Percentiles rank a stretch among this genome's conserved stretches.
Evolutionary conservation across 2,329 filamentous ascomycete genomes (phyloP).

Genomic region (Penicillium frequentans): DNA sequence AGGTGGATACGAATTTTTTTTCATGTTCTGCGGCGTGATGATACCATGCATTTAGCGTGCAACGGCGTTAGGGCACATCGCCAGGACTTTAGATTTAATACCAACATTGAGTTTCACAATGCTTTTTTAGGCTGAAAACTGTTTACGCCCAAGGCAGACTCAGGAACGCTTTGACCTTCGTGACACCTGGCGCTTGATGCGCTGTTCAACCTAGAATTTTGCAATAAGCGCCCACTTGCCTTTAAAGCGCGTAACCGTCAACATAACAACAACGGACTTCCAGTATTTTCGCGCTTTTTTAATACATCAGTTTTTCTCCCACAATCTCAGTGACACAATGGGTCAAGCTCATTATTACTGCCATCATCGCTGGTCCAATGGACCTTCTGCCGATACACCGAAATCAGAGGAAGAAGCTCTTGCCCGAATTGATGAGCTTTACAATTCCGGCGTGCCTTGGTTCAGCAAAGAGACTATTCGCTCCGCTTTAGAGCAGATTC

Average conservation of each 20-base stretch:
- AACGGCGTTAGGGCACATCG: constrained; percentile 11
- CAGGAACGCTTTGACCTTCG: background rate
- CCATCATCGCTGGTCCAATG: constrained; percentile 4
- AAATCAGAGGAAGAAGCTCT: constrained; percentile 14
- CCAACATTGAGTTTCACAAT: background rate
- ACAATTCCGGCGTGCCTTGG: constrained; percentile 20
- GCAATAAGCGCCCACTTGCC: background rate
- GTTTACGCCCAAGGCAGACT: background rate
- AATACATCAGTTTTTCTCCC: background rate
- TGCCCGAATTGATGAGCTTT: constrained; percentile 18
- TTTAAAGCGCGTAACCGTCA: background rate
- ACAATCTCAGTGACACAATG: background rate
- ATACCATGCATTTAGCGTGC: constrained; percentile 24
- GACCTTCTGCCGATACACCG: background rate
- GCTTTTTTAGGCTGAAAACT: background rate
- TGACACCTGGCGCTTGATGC: background rate
- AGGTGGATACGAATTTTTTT: background rate
- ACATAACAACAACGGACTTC: background rate
- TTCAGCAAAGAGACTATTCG: constrained; percentile 19
- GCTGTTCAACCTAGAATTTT: background rate
- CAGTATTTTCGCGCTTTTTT: background rate
- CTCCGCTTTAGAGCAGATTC: constrained; percentile 5
- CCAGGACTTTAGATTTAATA: background rate
- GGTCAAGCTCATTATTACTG: background rate
- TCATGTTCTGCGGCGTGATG: constrained; percentile 11